Evolutionary conservation across 2,329 filamentous ascomycete genomes (phyloP).

Genomic region (Neodidymelliopsis sp.): DNA sequence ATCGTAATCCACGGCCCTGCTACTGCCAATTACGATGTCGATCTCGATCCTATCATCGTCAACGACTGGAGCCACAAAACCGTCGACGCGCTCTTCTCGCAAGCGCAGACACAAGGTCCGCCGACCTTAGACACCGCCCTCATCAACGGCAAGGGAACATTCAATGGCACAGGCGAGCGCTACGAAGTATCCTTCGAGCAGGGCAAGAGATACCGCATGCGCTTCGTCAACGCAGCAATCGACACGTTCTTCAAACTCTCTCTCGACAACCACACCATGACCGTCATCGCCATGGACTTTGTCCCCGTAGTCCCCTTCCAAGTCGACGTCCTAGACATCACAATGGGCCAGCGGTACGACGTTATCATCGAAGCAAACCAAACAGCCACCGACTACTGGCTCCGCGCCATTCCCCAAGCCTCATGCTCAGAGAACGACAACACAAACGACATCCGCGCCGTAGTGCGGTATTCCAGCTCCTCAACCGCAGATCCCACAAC

Average conservation of each 20-base stretch:
- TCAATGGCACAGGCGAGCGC: constrained; percentile 27
- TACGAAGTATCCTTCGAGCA: constrained; percentile 30
- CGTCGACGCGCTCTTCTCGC: constrained; percentile 38
- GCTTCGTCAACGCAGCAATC: constrained; percentile 49
- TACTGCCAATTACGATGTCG: constrained; percentile 48
- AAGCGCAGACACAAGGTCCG: constrained; percentile 31
- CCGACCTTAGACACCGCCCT: constrained; percentile 24
- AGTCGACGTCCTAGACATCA: constrained; percentile 39
- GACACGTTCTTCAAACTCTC: constrained; percentile 49
- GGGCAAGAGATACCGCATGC: constrained; percentile 47
- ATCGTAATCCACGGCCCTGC: constrained; percentile 52
- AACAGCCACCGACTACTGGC: constrained; percentile 30
- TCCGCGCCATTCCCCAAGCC: constrained; percentile 29
- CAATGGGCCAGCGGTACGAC: constrained; percentile 41
- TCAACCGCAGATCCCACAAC: constrained; percentile 42
- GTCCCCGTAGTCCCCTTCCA: constrained; percentile 50
- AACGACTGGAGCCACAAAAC: constrained; percentile 50
- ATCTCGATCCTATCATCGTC: constrained; percentile 42
- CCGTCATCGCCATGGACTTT: constrained; percentile 50
- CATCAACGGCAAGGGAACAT: constrained; percentile 32
- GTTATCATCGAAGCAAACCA: constrained; percentile 37
- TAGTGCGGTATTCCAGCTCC: constrained; percentile 44
- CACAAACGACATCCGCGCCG: constrained; percentile 43
- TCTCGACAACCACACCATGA: constrained; percentile 49
- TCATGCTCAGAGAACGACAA: constrained; percentile 31